Percentiles rank a stretch among this genome's conserved stretches.
Conservation (phyloP, 306 rosid genomes). For the Trifolium fragiferum region DNA sequence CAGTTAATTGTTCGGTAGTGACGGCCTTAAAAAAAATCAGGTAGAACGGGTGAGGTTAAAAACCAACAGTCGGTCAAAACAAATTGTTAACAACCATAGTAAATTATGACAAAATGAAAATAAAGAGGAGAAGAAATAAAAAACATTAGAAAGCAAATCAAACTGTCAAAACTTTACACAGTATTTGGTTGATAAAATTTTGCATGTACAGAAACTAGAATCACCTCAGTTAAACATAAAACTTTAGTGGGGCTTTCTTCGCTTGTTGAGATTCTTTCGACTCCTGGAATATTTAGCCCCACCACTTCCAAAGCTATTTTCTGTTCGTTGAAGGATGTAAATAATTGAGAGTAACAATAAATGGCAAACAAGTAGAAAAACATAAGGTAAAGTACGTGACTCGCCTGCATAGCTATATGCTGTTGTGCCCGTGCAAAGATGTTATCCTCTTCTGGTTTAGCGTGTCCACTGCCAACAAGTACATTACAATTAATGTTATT, state of each 20-base stretch:
- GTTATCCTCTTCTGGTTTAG: constrained; percentile 80
- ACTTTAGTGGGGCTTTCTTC: constrained; percentile 64
- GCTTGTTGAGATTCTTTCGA: constrained; percentile 44
- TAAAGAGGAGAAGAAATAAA: neutral
- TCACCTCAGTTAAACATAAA: constrained; percentile 74
- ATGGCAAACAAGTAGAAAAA: constrained; percentile 11
- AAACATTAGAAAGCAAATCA: neutral
- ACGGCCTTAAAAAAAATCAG: constrained; percentile 57
- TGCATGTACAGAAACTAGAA: constrained; percentile 31
- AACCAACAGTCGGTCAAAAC: constrained; percentile 28
- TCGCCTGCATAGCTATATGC: constrained; percentile 78
- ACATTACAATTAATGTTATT: constrained; percentile 20
- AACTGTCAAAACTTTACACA: constrained; percentile 11
- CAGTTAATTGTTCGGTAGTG: constrained; percentile 58
- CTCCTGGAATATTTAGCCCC: constrained; percentile 55
- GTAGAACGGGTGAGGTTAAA: constrained; percentile 12
- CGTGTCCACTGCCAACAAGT: constrained; percentile 57
- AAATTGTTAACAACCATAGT: constrained; percentile 1
- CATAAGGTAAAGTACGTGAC: constrained; percentile 19
- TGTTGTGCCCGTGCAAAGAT: constrained; percentile 76
- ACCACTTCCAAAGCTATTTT: constrained; percentile 68
- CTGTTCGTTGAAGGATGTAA: constrained; percentile 40
- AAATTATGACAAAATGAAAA: constrained; percentile 29
- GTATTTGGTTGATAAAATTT: constrained; percentile 18
- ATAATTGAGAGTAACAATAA: constrained; percentile 6